Base-by-base conservation (phyloP, 2,329 filamentous ascomycete genomes). In the Colletotrichum liriopes region DNA sequence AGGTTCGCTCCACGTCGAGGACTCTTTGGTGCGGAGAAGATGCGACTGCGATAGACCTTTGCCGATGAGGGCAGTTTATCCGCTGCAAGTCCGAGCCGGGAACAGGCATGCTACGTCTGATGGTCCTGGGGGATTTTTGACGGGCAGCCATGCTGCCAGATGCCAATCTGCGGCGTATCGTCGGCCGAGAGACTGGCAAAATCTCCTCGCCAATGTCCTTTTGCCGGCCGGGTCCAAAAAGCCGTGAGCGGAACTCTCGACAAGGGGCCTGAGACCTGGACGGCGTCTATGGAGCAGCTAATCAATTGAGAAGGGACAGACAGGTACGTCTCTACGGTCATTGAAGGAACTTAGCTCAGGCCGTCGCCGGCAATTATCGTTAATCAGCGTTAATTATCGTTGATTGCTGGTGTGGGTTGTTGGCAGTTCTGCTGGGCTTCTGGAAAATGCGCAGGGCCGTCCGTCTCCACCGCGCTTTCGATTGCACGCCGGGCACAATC, bases 21-120 rank as follows among this genome's bases (percentile, higher is more conserved):
- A 62, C 47, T 66, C 61, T 41, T 59, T 29, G 67, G 43, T 65
- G 71, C 61, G 67, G 71, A 72, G 69, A 72, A 60, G 59, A 72
- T 72, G 65, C 59, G 29, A 69, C 49, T 14, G 9, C 29, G 41
- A 51, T 43, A 55, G 45, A 71, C 58, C 62, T 66, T 73, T 73
- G 67, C 67, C 62, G 43, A 71, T 71, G 47, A 71, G 45, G 49
- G 51, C 52, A 51, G 71, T 73, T 73, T 73, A 71, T 58, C 71
- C 71, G 71, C 67, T 61, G 67, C 61, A 23, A 52, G 51, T 39
- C 41, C 18, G 45, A 61, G 29, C 60, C 47, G 55, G 66, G 67
- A 41, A 52, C 20, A 66, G 67, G 41, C 60, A 58, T 73, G 54
- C 29, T 35, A 2, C 43, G 16, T 26, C 20, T 16, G 16, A 20